A percentile compares a stretch with the other conserved stretches of the same genome.
Conservation (phyloP, 192 early-diverging fungal species). For the Coemansia sp. region DNA sequence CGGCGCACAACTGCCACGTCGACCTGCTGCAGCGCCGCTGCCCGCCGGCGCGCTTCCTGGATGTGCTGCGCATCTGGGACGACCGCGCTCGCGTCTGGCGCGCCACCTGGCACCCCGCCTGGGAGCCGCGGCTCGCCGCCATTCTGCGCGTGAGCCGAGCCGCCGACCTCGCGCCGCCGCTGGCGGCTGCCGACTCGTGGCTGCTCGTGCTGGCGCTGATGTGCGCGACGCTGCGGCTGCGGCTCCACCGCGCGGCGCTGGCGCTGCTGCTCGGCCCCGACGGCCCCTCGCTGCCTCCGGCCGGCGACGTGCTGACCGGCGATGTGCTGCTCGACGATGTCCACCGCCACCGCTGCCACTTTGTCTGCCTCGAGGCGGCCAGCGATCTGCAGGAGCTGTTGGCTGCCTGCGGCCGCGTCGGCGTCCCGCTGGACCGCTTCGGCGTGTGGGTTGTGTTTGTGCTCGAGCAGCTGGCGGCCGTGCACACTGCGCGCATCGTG, state of each 20-base stretch:
- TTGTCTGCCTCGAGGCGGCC: constrained; percentile 30
- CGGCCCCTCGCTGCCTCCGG: neutral
- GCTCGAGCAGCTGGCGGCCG: constrained; percentile 21
- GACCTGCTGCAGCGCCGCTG: constrained; percentile 10
- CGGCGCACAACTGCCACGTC: constrained; percentile 26
- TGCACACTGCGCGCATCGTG: constrained; percentile 15
- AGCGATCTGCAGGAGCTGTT: constrained; percentile 19
- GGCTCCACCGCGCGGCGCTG: constrained; percentile 25
- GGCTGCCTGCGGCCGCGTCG: neutral
- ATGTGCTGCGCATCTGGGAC: constrained; percentile 23
- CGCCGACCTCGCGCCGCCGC: neutral
- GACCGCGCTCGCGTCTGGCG: constrained; percentile 15
- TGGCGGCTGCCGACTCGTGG: constrained; percentile 13
- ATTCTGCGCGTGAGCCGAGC: neutral
- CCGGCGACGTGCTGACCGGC: neutral
- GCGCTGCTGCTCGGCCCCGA: constrained; percentile 14
- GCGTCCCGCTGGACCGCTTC: constrained; percentile 10
- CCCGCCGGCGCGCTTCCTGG: constrained; percentile 14
- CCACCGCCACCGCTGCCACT: constrained; percentile 19
- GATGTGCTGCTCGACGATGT: constrained; percentile 29
- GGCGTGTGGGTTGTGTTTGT: constrained; percentile 33
- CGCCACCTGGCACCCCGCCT: constrained; percentile 21
- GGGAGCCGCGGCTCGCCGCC: constrained; percentile 20
- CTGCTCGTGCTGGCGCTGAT: constrained; percentile 18
- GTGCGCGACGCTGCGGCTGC: constrained; percentile 28